A percentile compares a stretch with the other conserved stretches of the same genome.
These are phyloP conservation scores for Zygoascus sp. DNA, from an alignment of 1,139 yeast genomes.

Conservation along the genomic window DNA sequence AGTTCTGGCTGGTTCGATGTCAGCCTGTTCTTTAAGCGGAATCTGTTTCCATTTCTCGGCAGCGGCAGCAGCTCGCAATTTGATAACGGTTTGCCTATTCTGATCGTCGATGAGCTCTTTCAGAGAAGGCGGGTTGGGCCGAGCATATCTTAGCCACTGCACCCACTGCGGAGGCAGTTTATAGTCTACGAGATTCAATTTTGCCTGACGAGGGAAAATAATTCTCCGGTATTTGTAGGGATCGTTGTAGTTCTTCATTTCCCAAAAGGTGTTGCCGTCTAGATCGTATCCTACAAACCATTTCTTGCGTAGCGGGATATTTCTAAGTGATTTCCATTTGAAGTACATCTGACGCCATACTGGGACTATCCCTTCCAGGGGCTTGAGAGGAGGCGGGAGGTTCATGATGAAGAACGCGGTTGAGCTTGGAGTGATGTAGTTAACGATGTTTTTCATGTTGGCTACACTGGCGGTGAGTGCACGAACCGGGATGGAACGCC, in stretches of 20 bases:
- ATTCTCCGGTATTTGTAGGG: constrained; percentile 38
- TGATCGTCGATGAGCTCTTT: constrained; percentile 59
- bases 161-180: constrained; percentile 65
- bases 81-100: constrained; percentile 51
- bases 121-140: constrained; percentile 56
- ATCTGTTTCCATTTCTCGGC: constrained; percentile 53
- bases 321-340: constrained; percentile 57
- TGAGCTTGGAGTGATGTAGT: neutral
- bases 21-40: constrained; percentile 29
- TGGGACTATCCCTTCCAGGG: constrained; percentile 36
- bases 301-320: constrained; percentile 58
- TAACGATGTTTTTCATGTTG: neutral
- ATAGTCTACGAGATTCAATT: constrained; percentile 38
- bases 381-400: constrained; percentile 34
- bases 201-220: constrained; percentile 37
- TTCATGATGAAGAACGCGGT: neutral
- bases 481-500: too few relatives aligned
- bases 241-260: constrained; percentile 47
- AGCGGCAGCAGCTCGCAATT: constrained; percentile 54
- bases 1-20: neutral
- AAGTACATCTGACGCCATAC: constrained; percentile 44
- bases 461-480: too few relatives aligned
- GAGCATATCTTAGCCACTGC: constrained; percentile 70
- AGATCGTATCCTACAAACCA: constrained; percentile 60
- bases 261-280: constrained; percentile 84